Evolutionary conservation across 2,329 filamentous ascomycete species (phyloP), one percentile per base, ranked within the genome.

Genomic region (Fusarium sp.): DNA sequence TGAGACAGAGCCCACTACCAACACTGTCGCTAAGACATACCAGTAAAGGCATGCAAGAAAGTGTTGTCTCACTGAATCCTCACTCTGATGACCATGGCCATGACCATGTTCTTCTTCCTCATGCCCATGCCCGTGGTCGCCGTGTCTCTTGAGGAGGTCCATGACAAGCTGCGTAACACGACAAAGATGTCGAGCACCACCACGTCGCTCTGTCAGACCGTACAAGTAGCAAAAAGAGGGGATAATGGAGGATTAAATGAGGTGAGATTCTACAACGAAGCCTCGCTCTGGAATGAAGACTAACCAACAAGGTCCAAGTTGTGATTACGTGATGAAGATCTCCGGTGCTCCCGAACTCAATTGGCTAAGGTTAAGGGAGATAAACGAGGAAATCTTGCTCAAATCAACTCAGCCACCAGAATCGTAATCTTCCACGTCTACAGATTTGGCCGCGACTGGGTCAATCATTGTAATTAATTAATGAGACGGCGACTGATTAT

Each of bases 11-110:
- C 67, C 67, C 40, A 65, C 46, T 33, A 66, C 26, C 39, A 75
- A 45, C 17, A 70, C 36, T 1, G 57, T 53, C n/a, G 65, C 63
- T 47, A 75, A 49, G 22, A 55, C 61, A 56, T 75, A 74, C 73
- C 73, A 75, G 52, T 72, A 75, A 28, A 75, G 65, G 8, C 62
- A 65, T 13, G 73, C 73, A 7, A 75, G 28, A 31, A 70, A 72
- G 45, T 75, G 73, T 39, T 75, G 73, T 52, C 73, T 71, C 46
- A 58, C 33, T 8, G 71, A 73, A 46, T 75, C 73, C 31, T 75
- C 73, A 10, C 61, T 72, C 10, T 57, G 50, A 14, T 73, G 71
- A 0, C 71, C 71, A n/a, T 73, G 71, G 0, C 67, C 58, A 14
- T 73, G 67, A 5, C 62, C 62, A 3, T 68, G 66, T 11, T 65